Conservation (phyloP, 495 filamentous ascomycete species). For the Recurvomyces mirabilis region DNA sequence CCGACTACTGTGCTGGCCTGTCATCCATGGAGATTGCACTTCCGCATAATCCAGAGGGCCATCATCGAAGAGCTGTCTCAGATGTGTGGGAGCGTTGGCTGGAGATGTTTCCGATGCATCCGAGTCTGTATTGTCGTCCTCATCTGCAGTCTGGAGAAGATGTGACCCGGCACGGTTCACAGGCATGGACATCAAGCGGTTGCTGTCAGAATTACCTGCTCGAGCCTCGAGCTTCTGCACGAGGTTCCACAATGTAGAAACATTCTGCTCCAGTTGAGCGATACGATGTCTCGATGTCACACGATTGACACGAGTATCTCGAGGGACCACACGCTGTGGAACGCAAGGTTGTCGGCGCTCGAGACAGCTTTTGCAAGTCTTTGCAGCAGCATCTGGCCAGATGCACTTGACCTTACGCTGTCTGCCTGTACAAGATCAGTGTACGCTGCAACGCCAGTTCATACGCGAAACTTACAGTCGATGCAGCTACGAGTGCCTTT, state of each 20-base stretch:
- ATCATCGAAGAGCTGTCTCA: constrained; percentile 1
- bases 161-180: not conserved
- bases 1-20: not conserved
- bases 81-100: not conserved
- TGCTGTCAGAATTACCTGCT: too few relatives aligned
- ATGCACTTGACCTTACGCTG: constrained; percentile 3
- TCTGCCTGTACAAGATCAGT: not conserved
- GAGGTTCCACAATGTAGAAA: not conserved
- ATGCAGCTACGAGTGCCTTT: constrained; percentile 2
- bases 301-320: not conserved
- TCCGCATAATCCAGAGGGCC: not conserved
- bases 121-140: not conserved
- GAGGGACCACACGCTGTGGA: not conserved
- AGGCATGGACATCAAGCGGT: not conserved
- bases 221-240: not conserved
- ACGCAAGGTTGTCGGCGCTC: not conserved
- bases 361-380: not conserved
- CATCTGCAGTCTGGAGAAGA: not conserved
- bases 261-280: not conserved
- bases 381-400: not conserved
- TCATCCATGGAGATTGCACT: not conserved
- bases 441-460: not conserved
- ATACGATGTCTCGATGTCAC: constrained; percentile 2
- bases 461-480: not conserved
- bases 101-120: not conserved